Evolutionary conservation across 208 protist genomes (phyloP).

Genomic region (Crithidia brevicula): DNA sequence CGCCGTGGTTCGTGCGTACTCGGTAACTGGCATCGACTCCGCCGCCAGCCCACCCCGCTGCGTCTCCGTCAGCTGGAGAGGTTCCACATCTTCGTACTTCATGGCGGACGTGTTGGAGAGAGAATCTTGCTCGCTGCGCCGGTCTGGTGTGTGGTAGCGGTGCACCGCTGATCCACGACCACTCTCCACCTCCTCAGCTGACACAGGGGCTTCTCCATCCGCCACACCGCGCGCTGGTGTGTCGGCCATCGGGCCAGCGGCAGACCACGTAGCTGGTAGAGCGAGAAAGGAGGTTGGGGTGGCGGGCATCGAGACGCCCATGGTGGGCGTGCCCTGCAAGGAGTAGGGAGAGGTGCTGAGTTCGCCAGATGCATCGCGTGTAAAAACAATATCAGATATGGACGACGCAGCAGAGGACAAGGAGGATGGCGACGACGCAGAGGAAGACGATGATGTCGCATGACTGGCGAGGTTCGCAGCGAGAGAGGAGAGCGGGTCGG

Average conservation of each 20-base stretch:
- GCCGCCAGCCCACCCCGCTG: background rate
- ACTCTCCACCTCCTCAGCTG: constrained; percentile 2
- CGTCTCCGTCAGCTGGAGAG: background rate
- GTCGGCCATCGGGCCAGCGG: background rate
- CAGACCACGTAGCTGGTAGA: background rate
- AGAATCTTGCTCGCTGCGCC: no score
- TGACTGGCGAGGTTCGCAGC: background rate
- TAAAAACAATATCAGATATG: no score
- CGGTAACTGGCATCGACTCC: background rate
- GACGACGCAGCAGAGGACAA: no score
- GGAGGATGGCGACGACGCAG: background rate
- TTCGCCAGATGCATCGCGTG: background rate
- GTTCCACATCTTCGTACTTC: constrained; percentile 13
- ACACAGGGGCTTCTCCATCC: background rate
- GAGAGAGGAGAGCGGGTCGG: background rate
- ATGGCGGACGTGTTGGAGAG: background rate
- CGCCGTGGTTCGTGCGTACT: constrained; percentile 7
- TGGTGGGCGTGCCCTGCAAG: no score
- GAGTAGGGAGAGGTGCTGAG: constrained; percentile 1
- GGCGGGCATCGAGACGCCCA: constrained; percentile 12
- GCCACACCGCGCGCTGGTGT: background rate
- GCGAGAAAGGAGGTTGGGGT: constrained; percentile 10
- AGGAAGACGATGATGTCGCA: background rate
- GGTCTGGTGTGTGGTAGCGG: no score
- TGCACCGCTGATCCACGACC: background rate